These are phyloP conservation scores for Wallacemonas collosoma DNA, from an alignment of 208 protist species.

Conservation along the genomic window DNA sequence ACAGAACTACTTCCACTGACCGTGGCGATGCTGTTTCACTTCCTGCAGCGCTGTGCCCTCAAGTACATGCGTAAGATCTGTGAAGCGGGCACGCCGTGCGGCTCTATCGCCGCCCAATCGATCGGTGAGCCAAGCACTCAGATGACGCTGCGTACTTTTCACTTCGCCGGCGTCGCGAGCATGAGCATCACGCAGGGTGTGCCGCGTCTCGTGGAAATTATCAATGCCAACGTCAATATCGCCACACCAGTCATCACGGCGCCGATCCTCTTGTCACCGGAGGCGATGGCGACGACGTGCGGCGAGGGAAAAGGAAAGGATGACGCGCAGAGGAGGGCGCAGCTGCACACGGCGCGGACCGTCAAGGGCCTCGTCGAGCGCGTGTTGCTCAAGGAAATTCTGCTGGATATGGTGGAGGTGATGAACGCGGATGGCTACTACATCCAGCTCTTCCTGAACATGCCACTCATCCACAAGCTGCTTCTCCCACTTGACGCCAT, in stretches of 20 bases:
- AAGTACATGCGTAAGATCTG: constrained; percentile 90
- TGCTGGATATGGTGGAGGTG: constrained; percentile 85
- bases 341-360: constrained; percentile 41
- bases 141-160: constrained; percentile 99
- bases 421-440: constrained; percentile 82
- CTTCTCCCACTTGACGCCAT: constrained; percentile 92
- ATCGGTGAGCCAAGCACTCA: constrained; percentile 99
- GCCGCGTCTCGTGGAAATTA: constrained; percentile 98
- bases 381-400: constrained; percentile 92
- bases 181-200: constrained; percentile 99
- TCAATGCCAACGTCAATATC: constrained; percentile 98
- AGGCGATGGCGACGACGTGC: constrained; percentile 3
- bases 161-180: constrained; percentile 99
- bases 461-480: constrained; percentile 86
- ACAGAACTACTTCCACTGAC: constrained; percentile 79
- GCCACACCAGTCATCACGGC: constrained; percentile 98
- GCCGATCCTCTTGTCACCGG: constrained; percentile 48
- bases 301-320: neutral
- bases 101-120: constrained; percentile 98
- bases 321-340: constrained; percentile 24
- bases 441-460: constrained; percentile 95
- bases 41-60: constrained; percentile 65
- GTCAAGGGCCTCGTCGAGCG: constrained; percentile 94
- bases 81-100: constrained; percentile 98
- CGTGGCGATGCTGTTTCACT: constrained; percentile 61